phyloP scores from a whole-genome alignment of 257 asterid genomes.

The Fraxinus quadrangulata region DNA sequence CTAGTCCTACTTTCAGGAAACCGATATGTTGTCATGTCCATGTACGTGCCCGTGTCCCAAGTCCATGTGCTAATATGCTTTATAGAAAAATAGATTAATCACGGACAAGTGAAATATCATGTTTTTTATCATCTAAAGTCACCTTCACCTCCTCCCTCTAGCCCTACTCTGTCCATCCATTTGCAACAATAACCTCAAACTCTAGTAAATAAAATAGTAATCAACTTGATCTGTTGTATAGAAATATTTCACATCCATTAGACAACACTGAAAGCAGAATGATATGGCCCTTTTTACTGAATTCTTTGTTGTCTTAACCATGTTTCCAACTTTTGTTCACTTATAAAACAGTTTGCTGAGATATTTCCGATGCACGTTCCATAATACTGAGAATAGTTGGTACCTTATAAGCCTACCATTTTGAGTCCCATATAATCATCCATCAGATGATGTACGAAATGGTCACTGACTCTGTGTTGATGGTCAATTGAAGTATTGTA shows the following conservation, averaged over 20 bases:
- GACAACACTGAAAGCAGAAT: not conserved
- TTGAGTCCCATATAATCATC: not conserved
- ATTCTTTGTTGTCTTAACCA: not conserved
- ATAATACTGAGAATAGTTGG: conserved; percentile 1
- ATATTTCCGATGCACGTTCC: conserved; percentile 2
- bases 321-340: conserved; percentile 3
- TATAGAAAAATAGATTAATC: not conserved
- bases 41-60: not conserved
- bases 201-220: too few relatives aligned
- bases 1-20: not conserved
- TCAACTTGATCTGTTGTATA: not conserved
- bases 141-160: not conserved
- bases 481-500: not conserved
- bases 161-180: not conserved
- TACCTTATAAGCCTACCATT: not conserved
- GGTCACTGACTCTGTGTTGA: not conserved
- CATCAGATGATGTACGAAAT: not conserved
- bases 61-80: not conserved
- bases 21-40: not conserved
- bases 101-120: not conserved
- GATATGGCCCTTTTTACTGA: not conserved
- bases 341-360: not conserved
- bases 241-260: not conserved
- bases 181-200: not conserved
- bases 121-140: not conserved